A percentile compares a stretch with the other conserved stretches of the same genome.
Evolutionary conservation across 257 asterid genomes (phyloP).

Genomic region (Rhazya stricta): DNA sequence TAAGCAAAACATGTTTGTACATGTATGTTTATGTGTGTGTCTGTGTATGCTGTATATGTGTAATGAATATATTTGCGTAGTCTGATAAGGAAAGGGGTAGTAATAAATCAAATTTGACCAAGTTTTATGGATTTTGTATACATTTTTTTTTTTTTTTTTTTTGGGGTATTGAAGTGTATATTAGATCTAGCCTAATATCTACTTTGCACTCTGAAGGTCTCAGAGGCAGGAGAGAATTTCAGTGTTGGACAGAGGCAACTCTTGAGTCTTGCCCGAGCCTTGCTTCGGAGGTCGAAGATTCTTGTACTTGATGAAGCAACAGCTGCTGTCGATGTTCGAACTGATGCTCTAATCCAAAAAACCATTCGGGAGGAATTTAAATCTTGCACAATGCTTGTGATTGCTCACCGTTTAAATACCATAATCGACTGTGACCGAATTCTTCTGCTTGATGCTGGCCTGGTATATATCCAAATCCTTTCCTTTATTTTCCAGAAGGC

Average conservation of each 20-base stretch:
- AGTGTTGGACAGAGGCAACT: constrained; percentile 89
- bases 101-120: too few species aligned
- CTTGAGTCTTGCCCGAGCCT: constrained; percentile 74
- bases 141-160: too few species aligned
- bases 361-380: constrained; percentile 74
- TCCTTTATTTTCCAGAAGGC: neutral
- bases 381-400: constrained; percentile 76
- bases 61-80: neutral
- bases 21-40: neutral
- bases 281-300: constrained; percentile 71
- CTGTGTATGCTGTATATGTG: neutral
- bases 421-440: constrained; percentile 65
- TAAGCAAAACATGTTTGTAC: neutral
- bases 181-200: neutral
- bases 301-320: constrained; percentile 92
- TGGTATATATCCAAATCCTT: constrained; percentile 32
- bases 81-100: neutral
- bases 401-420: constrained; percentile 81
- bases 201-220: constrained; percentile 35
- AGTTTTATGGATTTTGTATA: neutral
- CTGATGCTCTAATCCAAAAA: constrained; percentile 80
- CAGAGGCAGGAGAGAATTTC: constrained; percentile 84
- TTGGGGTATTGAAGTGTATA: too few species aligned
- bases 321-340: constrained; percentile 80
- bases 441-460: constrained; percentile 66